Evolutionary conservation across 345 rosid genomes (phyloP).

Genomic region (Mallotus nudiflorus): DNA sequence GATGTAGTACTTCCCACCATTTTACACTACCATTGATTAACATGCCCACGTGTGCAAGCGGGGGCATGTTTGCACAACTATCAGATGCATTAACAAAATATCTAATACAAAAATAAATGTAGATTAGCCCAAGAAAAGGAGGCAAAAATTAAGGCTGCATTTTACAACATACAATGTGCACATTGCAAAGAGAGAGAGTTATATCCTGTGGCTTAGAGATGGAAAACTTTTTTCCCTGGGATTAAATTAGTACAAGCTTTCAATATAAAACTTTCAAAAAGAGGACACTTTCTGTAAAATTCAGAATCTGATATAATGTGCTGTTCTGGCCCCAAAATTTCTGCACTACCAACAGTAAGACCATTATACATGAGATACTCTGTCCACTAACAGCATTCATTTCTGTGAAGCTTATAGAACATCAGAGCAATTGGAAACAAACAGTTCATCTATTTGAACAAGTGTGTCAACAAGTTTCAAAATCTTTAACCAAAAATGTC

Average conservation of each 20-base stretch:
- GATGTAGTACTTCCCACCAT: neutral
- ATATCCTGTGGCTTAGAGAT: neutral
- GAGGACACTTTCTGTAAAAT: no score
- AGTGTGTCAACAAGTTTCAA: neutral
- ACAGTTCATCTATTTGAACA: neutral
- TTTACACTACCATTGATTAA: neutral
- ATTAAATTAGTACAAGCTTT: neutral
- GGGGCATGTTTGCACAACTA: neutral
- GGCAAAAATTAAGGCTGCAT: neutral
- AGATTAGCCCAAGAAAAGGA: neutral
- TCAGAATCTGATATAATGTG: no score
- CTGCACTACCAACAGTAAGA: no score
- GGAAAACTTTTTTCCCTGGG: neutral
- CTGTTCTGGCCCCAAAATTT: no score
- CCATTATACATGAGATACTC: no score
- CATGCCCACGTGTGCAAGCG: no score
- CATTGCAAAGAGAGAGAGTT: neutral
- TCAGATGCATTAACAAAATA: neutral
- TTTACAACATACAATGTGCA: neutral
- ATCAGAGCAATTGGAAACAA: neutral
- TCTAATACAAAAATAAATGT: neutral
- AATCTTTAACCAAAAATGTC: neutral
- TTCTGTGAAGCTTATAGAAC: neutral
- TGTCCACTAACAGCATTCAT: neutral
- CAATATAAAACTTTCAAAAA: neutral